These are phyloP conservation scores for Leishmania lainsoni DNA, from an alignment of 208 protist species.

Conservation along the genomic window DNA sequence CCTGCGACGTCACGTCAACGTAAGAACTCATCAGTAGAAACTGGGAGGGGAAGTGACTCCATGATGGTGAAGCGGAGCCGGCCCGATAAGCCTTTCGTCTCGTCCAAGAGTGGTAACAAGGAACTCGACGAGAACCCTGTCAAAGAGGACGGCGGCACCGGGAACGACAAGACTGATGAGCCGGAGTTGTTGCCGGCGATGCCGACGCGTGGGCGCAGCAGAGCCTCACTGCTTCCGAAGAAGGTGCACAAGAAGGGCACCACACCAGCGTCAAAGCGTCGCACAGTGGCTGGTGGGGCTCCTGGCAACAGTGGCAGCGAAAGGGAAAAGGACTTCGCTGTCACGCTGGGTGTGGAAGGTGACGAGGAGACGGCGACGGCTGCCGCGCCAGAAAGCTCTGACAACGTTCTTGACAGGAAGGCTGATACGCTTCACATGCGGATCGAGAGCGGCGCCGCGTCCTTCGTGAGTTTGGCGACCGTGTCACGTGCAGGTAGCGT, in stretches of 20 bases:
- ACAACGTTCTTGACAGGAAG: not conserved
- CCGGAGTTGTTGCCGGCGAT: not conserved
- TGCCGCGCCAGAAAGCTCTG: not conserved
- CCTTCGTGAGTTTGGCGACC: conserved; percentile 8
- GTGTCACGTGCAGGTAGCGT: conserved; percentile 31
- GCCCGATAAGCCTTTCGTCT: not conserved
- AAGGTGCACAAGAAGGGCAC: not conserved
- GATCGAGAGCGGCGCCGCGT: conserved; percentile 2
- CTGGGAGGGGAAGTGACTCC: not conserved
- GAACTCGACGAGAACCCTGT: not conserved
- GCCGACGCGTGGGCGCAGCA: not conserved
- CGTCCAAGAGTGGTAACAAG: not conserved
- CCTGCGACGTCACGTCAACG: not conserved
- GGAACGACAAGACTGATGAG: not conserved
- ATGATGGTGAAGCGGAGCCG: not conserved
- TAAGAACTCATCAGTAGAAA: not conserved
- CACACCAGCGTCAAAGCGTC: not conserved
- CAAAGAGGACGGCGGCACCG: not conserved
- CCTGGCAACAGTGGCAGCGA: not conserved
- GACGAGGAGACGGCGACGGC: conserved; percentile 5
- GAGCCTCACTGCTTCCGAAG: not conserved
- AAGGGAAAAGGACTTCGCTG: not conserved
- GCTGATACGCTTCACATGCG: not conserved
- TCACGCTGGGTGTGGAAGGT: not conserved
- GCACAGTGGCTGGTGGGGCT: not conserved